Evolutionary conservation across 352 stramenopile species (phyloP).

Genomic region (Phytopythium boreale): DNA sequence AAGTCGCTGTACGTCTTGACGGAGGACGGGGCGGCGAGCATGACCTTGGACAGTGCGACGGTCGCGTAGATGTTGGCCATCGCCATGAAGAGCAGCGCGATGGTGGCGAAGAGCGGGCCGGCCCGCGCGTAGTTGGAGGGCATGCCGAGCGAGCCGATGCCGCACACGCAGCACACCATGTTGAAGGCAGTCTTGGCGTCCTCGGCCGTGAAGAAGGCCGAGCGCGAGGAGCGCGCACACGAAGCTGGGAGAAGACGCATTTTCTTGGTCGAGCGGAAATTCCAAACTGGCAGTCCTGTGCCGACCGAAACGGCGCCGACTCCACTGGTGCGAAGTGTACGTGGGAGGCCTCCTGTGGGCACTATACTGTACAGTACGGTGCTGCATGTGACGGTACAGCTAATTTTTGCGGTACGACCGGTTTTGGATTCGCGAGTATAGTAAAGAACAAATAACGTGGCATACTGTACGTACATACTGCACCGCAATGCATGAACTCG

Average conservation of each 20-base stretch:
- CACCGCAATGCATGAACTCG: background rate
- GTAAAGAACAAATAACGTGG: too few relatives aligned
- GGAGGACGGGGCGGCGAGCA: constrained; percentile 36
- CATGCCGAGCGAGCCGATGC: constrained; percentile 58
- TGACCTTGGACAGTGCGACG: constrained; percentile 41
- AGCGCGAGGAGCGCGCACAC: background rate
- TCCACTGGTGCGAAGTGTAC: too few relatives aligned
- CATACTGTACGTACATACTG: background rate
- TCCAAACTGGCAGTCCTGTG: background rate
- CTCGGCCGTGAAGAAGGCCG: constrained; percentile 38
- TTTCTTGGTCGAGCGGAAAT: background rate
- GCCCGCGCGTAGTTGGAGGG: constrained; percentile 52
- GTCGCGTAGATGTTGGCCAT: constrained; percentile 47
- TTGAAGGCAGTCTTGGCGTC: constrained; percentile 41
- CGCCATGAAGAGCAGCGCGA: constrained; percentile 51
- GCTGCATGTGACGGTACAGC: background rate
- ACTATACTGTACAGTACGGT: too few relatives aligned
- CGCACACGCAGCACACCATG: constrained; percentile 52
- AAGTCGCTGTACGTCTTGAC: constrained; percentile 53
- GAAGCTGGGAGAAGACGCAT: background rate
- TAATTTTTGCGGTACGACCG: background rate
- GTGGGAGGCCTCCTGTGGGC: too few relatives aligned
- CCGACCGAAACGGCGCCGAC: too few relatives aligned
- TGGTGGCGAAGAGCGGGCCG: constrained; percentile 32
- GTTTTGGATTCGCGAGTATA: background rate